A percentile compares a stretch with the other conserved stretches of the same genome.
Evolutionary conservation across 345 rosid genomes (phyloP).

Genomic region (Luvunga scandens): DNA sequence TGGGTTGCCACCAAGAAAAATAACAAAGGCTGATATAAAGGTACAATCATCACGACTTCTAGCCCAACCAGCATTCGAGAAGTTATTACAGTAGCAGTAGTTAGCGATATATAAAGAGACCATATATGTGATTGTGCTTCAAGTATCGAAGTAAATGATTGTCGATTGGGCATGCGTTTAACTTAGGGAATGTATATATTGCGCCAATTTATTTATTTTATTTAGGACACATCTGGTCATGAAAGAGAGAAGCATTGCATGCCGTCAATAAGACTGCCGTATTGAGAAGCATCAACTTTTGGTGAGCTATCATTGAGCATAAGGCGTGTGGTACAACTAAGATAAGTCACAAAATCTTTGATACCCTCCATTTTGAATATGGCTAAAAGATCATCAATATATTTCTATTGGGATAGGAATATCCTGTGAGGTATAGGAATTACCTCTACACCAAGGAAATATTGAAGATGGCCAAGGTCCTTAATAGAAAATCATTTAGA

Average conservation of each 20-base stretch:
- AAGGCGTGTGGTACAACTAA: background rate
- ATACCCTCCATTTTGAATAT: too few relatives aligned
- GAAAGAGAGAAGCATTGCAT: background rate
- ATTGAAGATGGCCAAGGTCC: too few relatives aligned
- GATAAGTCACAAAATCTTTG: background rate
- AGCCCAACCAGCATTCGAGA: background rate
- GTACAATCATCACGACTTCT: background rate
- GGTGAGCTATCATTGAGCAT: background rate
- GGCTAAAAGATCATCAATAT: background rate
- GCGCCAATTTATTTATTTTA: background rate
- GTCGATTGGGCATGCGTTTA: background rate
- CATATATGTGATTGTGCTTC: background rate
- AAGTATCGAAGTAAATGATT: background rate
- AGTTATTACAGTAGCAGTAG: background rate
- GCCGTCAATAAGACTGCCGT: background rate
- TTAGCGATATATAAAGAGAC: background rate
- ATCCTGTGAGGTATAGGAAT: background rate
- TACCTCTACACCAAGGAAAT: too few relatives aligned
- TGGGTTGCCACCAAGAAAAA: too few relatives aligned
- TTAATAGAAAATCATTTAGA: too few relatives aligned
- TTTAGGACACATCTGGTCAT: background rate
- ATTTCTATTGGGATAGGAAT: background rate
- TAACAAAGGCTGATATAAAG: too few relatives aligned
- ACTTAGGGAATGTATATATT: background rate
- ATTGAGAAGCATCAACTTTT: background rate